These are phyloP conservation scores for Oryza brachyantha DNA, from an alignment of 176 grass and related monocot species.

Conservation along the genomic window DNA sequence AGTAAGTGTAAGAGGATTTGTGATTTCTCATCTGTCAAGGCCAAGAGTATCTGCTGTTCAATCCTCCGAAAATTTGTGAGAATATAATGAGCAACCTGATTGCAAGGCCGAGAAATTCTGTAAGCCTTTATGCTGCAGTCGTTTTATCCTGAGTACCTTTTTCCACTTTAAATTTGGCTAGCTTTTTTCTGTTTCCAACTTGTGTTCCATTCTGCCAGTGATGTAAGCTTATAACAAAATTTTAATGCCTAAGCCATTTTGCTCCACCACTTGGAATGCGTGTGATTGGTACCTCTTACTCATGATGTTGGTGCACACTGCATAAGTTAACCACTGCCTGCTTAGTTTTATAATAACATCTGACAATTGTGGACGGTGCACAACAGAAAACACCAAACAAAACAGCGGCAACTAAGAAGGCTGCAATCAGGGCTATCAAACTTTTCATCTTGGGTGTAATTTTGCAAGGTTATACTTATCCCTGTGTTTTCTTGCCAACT, in stretches of 20 bases:
- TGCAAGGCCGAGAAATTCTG: neutral
- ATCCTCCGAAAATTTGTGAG: neutral
- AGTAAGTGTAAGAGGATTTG: neutral
- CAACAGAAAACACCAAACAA: conserved; percentile 83
- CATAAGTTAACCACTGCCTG: neutral
- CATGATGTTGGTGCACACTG: neutral
- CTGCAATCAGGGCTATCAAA: conserved; percentile 65
- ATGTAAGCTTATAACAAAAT: conserved; percentile 1
- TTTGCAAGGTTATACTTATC: conserved; percentile 75
- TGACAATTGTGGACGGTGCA: conserved; percentile 30
- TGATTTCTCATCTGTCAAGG: neutral
- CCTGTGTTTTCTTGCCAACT: conserved; percentile 6
- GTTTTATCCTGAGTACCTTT: neutral
- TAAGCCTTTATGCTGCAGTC: neutral
- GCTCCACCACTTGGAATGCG: neutral
- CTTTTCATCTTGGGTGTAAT: conserved; percentile 82
- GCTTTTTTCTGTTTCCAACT: neutral
- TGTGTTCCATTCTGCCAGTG: neutral
- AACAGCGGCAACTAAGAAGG: conserved; percentile 66
- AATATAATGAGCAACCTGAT: neutral
- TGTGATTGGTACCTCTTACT: conserved; percentile 5
- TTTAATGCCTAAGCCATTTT: neutral
- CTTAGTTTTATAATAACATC: conserved; percentile 8
- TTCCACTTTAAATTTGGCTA: neutral
- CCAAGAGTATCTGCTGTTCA: neutral